These are phyloP conservation scores for Spathaspora sp. DNA, from an alignment of 805 yeast genomes.

Conservation along the genomic window DNA sequence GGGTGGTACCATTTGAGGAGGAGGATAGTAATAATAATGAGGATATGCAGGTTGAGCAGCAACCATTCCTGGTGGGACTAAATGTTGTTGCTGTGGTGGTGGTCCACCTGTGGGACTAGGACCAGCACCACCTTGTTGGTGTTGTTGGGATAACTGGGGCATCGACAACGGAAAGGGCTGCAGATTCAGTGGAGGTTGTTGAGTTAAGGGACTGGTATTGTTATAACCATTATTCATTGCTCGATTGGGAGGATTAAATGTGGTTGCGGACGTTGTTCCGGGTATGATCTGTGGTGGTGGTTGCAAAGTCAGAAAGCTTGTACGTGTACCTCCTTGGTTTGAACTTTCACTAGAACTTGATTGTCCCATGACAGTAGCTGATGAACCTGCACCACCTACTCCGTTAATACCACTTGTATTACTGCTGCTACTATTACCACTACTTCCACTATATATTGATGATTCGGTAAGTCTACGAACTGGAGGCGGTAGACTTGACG, in stretches of 20 bases:
- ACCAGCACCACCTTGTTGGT: neutral
- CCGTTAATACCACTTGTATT: neutral
- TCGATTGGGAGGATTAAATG: neutral
- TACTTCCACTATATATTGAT: slow-evolving; percentile 4
- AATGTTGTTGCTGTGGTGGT: slow-evolving; percentile 1
- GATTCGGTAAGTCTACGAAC: slow-evolving; percentile 14
- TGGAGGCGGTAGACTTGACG: slow-evolving; percentile 11
- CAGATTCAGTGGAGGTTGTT: neutral
- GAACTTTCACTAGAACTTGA: slow-evolving; percentile 1
- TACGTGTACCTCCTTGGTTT: neutral
- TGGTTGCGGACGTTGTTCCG: neutral
- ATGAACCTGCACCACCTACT: neutral
- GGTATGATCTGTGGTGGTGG: slow-evolving; percentile 1
- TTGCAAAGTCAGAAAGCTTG: neutral
- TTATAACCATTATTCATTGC: neutral
- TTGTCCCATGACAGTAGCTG: slow-evolving; percentile 1
- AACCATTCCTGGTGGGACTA: slow-evolving; percentile 1
- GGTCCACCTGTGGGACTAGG: neutral
- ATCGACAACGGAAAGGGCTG: neutral
- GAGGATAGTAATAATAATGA: slow-evolving; percentile 3
- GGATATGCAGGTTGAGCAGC: slow-evolving; percentile 1
- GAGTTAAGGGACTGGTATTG: neutral
- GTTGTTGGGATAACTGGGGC: neutral
- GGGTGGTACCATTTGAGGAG: neutral
- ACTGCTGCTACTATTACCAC: neutral